A percentile compares a stretch with the other conserved stretches of the same genome.
Conservation (phyloP, 2,329 filamentous ascomycete genomes). For the Knufia petricola region DNA sequence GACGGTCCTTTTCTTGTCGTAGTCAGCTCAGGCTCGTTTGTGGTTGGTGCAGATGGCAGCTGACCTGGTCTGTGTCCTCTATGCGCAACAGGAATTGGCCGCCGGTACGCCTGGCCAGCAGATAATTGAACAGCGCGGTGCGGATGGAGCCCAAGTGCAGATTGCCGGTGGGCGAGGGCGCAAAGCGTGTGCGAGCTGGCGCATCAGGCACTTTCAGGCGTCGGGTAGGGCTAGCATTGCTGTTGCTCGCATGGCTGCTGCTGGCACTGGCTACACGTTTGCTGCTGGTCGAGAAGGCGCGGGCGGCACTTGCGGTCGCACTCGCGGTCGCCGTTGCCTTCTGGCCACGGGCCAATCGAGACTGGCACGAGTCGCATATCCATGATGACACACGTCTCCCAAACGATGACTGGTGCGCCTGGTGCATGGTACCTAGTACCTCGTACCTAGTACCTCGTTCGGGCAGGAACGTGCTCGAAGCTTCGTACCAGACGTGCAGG, state of each 20-base stretch:
- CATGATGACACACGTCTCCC: slow-evolving; percentile 2
- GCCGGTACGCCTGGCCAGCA: slow-evolving; percentile 76
- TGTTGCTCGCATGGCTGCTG: too few relatives aligned
- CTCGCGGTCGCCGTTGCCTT: too few relatives aligned
- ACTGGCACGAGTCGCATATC: slow-evolving; percentile 7
- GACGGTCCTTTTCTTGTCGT: slow-evolving; percentile 77
- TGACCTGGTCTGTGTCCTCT: slow-evolving; percentile 60
- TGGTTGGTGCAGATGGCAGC: not conserved
- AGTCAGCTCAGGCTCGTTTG: slow-evolving; percentile 6
- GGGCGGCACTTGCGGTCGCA: not conserved
- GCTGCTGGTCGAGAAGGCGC: slow-evolving; percentile 3
- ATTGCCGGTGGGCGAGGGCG: slow-evolving; percentile 89
- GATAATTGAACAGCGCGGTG: slow-evolving; percentile 90
- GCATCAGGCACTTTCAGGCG: slow-evolving; percentile 38
- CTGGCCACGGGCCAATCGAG: not conserved
- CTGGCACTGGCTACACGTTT: too few relatives aligned
- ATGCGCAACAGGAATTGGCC: slow-evolving; percentile 86
- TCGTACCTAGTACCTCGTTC: too few relatives aligned
- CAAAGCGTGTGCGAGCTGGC: slow-evolving; percentile 74
- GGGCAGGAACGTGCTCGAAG: slow-evolving; percentile 5
- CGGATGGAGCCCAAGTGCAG: slow-evolving; percentile 84
- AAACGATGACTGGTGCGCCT: not conserved
- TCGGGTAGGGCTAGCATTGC: slow-evolving; percentile 14
- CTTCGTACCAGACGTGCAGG: not conserved
- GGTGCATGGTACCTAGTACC: slow-evolving; percentile 1